A percentile compares a stretch with the other conserved stretches of the same genome.
Evolutionary conservation across 345 rosid species (phyloP).

Genomic region (Lumnitzera racemosa): DNA sequence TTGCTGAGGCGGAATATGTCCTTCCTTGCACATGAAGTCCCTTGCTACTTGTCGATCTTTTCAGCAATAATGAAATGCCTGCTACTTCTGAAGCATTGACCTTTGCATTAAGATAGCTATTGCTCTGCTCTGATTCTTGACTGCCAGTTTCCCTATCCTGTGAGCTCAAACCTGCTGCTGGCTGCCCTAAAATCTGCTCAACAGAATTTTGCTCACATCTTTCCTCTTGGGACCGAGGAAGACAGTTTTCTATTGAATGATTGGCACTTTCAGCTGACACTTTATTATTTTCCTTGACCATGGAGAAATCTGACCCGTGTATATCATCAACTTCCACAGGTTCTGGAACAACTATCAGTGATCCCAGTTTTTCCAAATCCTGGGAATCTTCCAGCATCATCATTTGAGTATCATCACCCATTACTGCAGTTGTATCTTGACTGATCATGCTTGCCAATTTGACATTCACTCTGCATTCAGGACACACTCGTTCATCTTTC

Average conservation of each 20-base stretch:
- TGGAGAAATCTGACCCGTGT: conserved; percentile 24
- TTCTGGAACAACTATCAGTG: conserved; percentile 17
- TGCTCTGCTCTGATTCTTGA: conserved; percentile 24
- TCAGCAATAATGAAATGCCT: conserved; percentile 61
- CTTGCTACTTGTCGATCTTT: conserved; percentile 74
- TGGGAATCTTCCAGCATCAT: conserved; percentile 23
- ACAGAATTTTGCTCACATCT: conserved; percentile 3
- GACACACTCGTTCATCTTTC: conserved; percentile 48
- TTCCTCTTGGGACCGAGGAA: neutral
- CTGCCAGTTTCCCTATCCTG: conserved; percentile 23
- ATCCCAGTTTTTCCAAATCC: conserved; percentile 22
- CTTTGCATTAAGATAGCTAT: conserved; percentile 22
- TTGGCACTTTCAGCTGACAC: conserved; percentile 21
- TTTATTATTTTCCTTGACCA: conserved; percentile 25
- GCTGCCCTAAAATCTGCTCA: conserved; percentile 32
- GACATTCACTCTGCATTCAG: conserved; percentile 52
- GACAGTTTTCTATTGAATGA: conserved; percentile 20
- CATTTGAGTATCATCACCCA: conserved; percentile 18
- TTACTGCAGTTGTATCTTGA: conserved; percentile 21
- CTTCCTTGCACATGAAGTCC: conserved; percentile 62
- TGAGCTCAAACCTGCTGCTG: conserved; percentile 22
- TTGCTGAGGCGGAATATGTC: conserved; percentile 47
- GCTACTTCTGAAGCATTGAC: conserved; percentile 42
- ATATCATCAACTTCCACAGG: conserved; percentile 18
- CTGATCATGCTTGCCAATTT: conserved; percentile 18